phyloP scores from a whole-genome alignment of 148 eudicot genomes.

The Beta vulgaris region DNA sequence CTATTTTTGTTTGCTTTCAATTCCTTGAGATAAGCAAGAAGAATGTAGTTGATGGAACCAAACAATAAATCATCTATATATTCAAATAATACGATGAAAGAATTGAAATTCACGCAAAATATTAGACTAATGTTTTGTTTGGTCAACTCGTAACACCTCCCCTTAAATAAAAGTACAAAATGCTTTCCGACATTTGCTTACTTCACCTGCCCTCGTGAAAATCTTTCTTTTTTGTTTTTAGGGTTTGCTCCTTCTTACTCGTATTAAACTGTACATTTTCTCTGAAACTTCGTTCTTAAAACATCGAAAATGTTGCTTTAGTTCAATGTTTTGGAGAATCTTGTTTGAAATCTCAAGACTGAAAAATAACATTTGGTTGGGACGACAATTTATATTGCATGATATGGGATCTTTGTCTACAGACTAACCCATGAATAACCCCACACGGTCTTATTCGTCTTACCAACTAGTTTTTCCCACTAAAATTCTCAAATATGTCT shows the following conservation, averaged over 20 bases:
- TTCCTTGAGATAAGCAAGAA: too few relatives aligned
- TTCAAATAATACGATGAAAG: background rate
- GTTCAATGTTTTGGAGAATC: constrained; percentile 15
- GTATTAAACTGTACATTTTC: background rate
- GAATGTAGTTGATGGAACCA: background rate
- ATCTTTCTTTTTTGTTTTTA: background rate
- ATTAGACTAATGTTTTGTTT: background rate
- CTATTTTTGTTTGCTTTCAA: background rate
- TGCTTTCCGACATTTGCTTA: constrained; percentile 20
- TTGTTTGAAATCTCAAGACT: background rate
- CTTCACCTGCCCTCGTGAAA: constrained; percentile 15
- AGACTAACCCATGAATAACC: background rate
- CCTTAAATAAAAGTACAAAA: background rate
- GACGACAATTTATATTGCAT: too few relatives aligned
- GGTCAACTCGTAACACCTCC: background rate
- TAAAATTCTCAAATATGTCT: too few relatives aligned
- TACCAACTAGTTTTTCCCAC: background rate
- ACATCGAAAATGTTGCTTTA: background rate
- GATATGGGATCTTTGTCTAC: constrained; percentile 1
- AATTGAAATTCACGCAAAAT: constrained; percentile 7
- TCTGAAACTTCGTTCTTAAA: background rate
- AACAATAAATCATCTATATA: background rate
- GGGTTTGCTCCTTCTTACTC: background rate
- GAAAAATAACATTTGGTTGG: background rate
- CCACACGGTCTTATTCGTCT: constrained; percentile 11